Evolutionary conservation across 495 filamentous ascomycete species (phyloP), one percentile per base, ranked within the genome.

Genomic region (Neurospora sp.): DNA sequence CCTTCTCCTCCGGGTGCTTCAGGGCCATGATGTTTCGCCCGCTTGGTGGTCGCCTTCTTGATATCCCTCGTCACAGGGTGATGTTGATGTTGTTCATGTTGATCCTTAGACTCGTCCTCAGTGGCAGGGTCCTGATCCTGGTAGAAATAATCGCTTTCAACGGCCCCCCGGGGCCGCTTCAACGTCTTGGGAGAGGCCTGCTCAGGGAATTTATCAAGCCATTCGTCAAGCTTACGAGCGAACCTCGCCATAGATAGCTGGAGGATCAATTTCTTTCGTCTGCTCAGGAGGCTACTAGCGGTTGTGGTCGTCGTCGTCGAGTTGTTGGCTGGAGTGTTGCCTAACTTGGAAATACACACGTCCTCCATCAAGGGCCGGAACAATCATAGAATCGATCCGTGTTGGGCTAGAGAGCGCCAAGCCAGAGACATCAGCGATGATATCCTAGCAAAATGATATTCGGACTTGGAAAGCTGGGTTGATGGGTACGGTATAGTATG

Each of bases 161-260:
- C 40, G 43, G 70, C 45, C 21, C 69, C 31, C 28, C 78, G 54
- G 40, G 40, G 66, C 72, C 74, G 74, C 73, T 74, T 76, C 45
- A 38, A 54, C 10, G 45, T 54, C 21, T 45, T 19, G 72, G n/a
- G 42, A 45, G 42, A 59, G 48, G 48, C 10, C 69, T 70, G 48
- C 21, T 31, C 40, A 24, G 21, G 62, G 69, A 34, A 48, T 38
- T 73, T 74, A 4, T 80, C 72, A 77, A 81, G 74, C 74, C 79
- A 78, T 78, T 70, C 24, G 31, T 81, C 71, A 70, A 81, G 59
- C 17, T 71, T 54, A 39, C 39, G 69, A 13, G 62, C 48, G 17
- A 81, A 48, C 70, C 77, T 40, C 77, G 74, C 78, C 80, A 81
- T 80, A 79, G 76, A 79, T 79, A 36, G 72, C 31, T 73, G 76